These are phyloP conservation scores for Arabidopsis thaliana DNA, from an alignment of 345 rosid genomes.

Conservation along the genomic window DNA sequence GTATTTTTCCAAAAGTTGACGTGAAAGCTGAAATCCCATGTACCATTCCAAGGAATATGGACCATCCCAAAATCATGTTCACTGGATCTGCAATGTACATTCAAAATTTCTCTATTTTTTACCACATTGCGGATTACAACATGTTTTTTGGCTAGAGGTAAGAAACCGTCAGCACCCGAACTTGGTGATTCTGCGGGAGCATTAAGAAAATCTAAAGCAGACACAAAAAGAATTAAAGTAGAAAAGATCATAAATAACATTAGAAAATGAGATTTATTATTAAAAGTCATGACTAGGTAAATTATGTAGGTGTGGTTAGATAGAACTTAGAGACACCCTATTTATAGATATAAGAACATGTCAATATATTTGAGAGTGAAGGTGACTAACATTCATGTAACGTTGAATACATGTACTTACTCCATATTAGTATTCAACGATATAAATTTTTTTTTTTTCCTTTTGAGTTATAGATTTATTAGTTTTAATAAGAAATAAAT, in stretches of 20 bases:
- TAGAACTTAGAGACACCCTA: neutral
- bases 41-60: neutral
- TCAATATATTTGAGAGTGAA: neutral
- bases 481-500: neutral
- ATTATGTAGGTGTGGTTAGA: neutral
- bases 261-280: neutral
- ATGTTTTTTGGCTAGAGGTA: slow-evolving; percentile 25
- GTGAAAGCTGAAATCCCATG: slow-evolving; percentile 21
- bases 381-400: neutral
- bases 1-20: slow-evolving; percentile 12
- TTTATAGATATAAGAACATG: slow-evolving; percentile 6
- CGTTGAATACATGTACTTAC: slow-evolving; percentile 1
- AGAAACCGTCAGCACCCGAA: neutral
- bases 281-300: neutral
- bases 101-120: neutral
- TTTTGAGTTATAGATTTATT: neutral
- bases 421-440: neutral
- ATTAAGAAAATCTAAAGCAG: neutral
- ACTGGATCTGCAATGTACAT: slow-evolving; percentile 27
- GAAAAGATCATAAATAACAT: neutral
- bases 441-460: neutral
- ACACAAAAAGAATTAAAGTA: neutral
- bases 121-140: neutral
- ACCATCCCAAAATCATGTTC: slow-evolving; percentile 9
- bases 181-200: neutral